phyloP scores from a whole-genome alignment of 2,329 filamentous ascomycete species.

The Ceratocystis ficicola region DNA sequence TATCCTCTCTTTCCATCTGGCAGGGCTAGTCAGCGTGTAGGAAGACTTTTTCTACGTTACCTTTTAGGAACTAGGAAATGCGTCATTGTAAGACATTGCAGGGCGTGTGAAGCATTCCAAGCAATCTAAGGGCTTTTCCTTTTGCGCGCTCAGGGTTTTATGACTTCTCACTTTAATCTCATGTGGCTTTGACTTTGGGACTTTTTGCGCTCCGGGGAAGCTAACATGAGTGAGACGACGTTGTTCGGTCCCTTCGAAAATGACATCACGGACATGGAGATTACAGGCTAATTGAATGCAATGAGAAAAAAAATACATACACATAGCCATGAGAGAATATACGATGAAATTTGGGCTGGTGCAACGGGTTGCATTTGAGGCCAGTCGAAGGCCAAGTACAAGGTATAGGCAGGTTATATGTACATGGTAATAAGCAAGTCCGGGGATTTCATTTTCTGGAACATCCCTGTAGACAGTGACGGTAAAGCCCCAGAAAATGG shows the following conservation, averaged over 20 bases:
- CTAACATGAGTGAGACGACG: not conserved
- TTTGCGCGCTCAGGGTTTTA: not conserved
- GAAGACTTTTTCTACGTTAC: not conserved
- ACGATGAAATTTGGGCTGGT: not conserved
- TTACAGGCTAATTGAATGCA: no score
- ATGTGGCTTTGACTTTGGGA: no score
- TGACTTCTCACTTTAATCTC: not conserved
- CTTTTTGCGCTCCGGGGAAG: no score
- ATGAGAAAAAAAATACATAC: no score
- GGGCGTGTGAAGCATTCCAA: not conserved
- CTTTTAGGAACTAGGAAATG: not conserved
- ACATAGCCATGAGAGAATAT: not conserved
- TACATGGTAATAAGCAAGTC: not conserved
- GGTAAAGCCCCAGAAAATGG: not conserved
- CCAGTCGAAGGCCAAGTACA: not conserved
- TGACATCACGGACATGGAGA: no score
- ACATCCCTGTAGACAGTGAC: not conserved
- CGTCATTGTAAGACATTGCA: constrained; percentile 8
- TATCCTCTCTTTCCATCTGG: not conserved
- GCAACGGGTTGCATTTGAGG: not conserved
- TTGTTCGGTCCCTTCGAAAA: not conserved
- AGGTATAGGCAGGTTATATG: no score
- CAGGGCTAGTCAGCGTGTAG: not conserved
- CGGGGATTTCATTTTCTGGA: not conserved
- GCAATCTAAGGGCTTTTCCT: not conserved